Percentiles rank a stretch among this genome's conserved stretches.
phyloP scores from a whole-genome alignment of 208 protist species.

The Leishmania gerbilli region DNA sequence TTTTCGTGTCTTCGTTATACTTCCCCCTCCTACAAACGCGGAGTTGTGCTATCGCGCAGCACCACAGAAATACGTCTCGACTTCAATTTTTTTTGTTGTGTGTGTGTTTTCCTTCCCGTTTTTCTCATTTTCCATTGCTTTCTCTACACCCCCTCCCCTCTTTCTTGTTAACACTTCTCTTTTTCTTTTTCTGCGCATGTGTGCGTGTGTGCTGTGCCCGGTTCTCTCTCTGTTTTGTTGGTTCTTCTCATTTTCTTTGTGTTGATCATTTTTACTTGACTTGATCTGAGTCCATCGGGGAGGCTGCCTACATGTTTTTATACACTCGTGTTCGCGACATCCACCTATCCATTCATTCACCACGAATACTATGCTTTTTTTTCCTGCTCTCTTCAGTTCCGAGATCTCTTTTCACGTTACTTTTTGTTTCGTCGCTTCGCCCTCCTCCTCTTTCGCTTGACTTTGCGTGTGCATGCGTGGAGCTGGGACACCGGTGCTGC shows the following conservation, averaged over 20 bases:
- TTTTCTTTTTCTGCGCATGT: neutral
- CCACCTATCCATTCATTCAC: neutral
- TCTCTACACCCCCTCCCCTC: neutral
- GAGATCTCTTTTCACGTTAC: neutral
- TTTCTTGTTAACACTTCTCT: neutral
- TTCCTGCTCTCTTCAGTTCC: too few relatives aligned
- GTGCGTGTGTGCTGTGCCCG: neutral
- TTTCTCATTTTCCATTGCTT: neutral
- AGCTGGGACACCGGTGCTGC: neutral
- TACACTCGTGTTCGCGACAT: constrained; percentile 9
- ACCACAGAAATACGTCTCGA: neutral
- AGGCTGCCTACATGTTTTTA: constrained; percentile 13
- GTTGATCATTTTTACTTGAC: neutral
- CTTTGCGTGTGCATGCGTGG: neutral
- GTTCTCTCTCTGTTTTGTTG: neutral
- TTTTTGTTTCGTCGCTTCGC: neutral
- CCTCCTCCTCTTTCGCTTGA: neutral
- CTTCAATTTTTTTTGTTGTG: neutral
- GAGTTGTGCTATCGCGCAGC: neutral
- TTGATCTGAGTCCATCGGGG: neutral
- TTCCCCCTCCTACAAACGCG: neutral
- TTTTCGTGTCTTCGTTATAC: neutral
- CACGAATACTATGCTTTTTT: neutral
- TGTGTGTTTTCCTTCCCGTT: neutral
- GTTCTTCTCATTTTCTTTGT: neutral